Conservation (phyloP, 2,329 filamentous ascomycete species). For the Penicillium sp. region DNA sequence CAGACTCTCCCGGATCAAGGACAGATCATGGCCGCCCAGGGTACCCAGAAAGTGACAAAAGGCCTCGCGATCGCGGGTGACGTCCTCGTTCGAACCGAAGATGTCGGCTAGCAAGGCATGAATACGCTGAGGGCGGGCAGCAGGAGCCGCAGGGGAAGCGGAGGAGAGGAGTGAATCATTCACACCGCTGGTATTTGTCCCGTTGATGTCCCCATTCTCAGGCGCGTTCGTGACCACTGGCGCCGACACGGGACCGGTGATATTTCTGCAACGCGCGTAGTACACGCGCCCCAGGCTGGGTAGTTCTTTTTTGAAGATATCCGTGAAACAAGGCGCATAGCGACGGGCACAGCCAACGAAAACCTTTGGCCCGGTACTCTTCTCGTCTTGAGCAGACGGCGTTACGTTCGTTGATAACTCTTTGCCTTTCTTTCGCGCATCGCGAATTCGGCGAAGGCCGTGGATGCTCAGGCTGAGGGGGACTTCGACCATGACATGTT, state of each 20-base stretch:
- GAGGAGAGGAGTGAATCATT: neutral
- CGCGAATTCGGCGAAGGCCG: conserved; percentile 53
- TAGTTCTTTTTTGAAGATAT: conserved; percentile 59
- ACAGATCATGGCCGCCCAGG: conserved; percentile 60
- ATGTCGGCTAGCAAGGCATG: conserved; percentile 32
- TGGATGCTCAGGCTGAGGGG: conserved; percentile 57
- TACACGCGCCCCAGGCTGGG: conserved; percentile 55
- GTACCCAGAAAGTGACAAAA: conserved; percentile 52
- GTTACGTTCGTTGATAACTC: neutral
- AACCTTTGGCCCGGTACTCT: conserved; percentile 45
- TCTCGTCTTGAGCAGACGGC: too few species aligned
- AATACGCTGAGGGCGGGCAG: conserved; percentile 13
- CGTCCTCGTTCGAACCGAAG: conserved; percentile 33
- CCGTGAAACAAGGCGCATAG: conserved; percentile 60
- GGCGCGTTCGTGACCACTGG: neutral
- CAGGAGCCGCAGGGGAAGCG: neutral
- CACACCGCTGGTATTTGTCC: neutral
- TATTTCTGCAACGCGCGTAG: conserved; percentile 58
- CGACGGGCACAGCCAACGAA: conserved; percentile 66
- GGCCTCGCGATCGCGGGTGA: conserved; percentile 34
- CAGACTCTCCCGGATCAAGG: conserved; percentile 58
- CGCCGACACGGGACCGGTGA: conserved; percentile 55
- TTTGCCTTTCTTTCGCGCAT: conserved; percentile 40
- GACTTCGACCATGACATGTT: conserved; percentile 64
- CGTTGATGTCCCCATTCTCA: neutral